Conservation (phyloP, 345 rosid species). For the Noccaea bulbosa region DNA sequence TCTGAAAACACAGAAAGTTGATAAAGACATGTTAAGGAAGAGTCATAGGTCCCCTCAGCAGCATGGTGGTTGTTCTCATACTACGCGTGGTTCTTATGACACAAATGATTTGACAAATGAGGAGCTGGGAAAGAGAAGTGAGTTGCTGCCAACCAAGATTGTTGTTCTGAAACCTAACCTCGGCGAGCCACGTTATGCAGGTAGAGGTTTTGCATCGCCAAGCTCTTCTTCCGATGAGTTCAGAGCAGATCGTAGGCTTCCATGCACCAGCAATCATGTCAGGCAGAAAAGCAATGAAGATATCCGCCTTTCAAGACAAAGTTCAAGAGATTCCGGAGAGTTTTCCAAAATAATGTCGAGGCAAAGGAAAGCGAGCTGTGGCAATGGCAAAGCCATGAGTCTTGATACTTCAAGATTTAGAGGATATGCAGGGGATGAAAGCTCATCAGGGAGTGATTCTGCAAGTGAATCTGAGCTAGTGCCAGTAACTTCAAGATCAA, state of each 20-base stretch:
- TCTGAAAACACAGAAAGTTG: conserved; percentile 45
- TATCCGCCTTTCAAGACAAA: conserved; percentile 54
- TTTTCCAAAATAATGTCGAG: conserved; percentile 66
- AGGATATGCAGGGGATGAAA: conserved; percentile 81
- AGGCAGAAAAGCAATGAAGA: conserved; percentile 56
- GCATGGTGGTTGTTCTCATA: conserved; percentile 41
- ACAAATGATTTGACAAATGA: conserved; percentile 44
- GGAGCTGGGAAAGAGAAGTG: conserved; percentile 52
- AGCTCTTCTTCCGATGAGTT: conserved; percentile 55
- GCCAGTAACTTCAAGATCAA: conserved; percentile 52
- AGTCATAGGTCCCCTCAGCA: conserved; percentile 43
- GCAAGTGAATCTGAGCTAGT: conserved; percentile 64
- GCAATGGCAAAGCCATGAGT: conserved; percentile 47
- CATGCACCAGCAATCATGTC: conserved; percentile 46
- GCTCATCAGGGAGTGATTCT: conserved; percentile 83
- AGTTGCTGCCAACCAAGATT: conserved; percentile 67
- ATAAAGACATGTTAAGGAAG: conserved; percentile 50
- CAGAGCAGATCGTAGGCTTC: conserved; percentile 53
- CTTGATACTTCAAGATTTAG: conserved; percentile 55
- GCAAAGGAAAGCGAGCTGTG: conserved; percentile 58
- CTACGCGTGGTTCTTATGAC: conserved; percentile 45
- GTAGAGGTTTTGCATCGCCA: conserved; percentile 54
- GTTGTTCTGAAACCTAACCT: conserved; percentile 89
- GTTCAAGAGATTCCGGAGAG: conserved; percentile 68
- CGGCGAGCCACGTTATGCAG: conserved; percentile 58